A percentile compares a stretch with the other conserved stretches of the same genome.
Conservation (phyloP, 257 asterid species). For the Anisodus acutangulus region DNA sequence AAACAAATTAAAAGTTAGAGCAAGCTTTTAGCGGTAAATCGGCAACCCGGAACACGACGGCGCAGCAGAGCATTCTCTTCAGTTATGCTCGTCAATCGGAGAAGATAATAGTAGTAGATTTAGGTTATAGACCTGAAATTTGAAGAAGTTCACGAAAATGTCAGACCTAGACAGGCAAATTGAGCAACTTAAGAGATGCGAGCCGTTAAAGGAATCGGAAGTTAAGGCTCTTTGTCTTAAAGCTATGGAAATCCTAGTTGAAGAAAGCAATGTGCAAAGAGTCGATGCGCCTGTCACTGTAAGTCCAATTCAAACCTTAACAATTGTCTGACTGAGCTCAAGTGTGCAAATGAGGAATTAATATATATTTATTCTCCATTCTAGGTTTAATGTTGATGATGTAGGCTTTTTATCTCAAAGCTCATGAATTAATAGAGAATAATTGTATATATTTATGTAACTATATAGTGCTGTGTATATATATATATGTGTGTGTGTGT, state of each 20-base stretch:
- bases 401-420: not conserved
- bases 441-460: too few species aligned
- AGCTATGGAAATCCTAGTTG: slow-evolving; percentile 95
- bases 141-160: slow-evolving; percentile 41
- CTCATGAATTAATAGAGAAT: too few species aligned
- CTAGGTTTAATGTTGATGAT: slow-evolving; percentile 15
- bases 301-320: slow-evolving; percentile 26
- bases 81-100: not conserved
- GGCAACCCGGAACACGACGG: too few species aligned
- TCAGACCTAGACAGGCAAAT: slow-evolving; percentile 96
- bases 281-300: slow-evolving; percentile 97
- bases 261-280: slow-evolving; percentile 94
- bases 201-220: slow-evolving; percentile 81
- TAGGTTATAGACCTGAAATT: not conserved
- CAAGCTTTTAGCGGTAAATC: too few species aligned
- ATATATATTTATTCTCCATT: not conserved
- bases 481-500: too few species aligned
- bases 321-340: not conserved
- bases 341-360: not conserved
- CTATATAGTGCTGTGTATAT: too few species aligned
- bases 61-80: too few species aligned
- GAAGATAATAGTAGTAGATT: not conserved
- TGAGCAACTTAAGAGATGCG: slow-evolving; percentile 92
- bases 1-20: too few species aligned
- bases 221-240: slow-evolving; percentile 85